Evolutionary conservation across 2,329 filamentous ascomycete species (phyloP).

Genomic region (Sphaceloma murrayae): DNA sequence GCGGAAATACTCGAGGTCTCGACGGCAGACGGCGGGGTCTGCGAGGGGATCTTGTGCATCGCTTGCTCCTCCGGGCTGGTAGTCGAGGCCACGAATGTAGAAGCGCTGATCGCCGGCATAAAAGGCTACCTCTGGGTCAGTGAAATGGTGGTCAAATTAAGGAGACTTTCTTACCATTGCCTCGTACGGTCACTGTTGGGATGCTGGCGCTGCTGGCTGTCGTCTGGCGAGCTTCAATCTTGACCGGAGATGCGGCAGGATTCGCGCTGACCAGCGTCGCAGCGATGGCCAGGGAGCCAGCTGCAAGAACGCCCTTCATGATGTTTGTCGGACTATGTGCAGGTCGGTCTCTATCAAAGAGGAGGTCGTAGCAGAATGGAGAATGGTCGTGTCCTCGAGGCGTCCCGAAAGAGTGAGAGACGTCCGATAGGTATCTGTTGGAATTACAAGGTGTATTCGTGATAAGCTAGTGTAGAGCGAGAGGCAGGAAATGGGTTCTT

Average conservation of each 20-base stretch:
- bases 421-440: constrained; percentile 2
- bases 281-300: constrained; percentile 32
- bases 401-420: constrained; percentile 10
- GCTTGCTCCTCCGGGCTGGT: constrained; percentile 47
- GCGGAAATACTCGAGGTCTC: constrained; percentile 74
- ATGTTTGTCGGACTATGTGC: constrained; percentile 23
- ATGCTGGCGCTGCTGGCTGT: constrained; percentile 34
- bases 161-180: constrained; percentile 49
- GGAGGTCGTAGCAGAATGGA: no score
- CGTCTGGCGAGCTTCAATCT: constrained; percentile 28
- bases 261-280: constrained; percentile 38
- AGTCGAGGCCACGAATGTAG: constrained; percentile 53
- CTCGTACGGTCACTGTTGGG: constrained; percentile 51
- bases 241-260: constrained; percentile 34
- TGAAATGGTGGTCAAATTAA: no score
- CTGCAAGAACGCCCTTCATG: constrained; percentile 45
- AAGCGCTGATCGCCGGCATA: constrained; percentile 53
- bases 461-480: not conserved
- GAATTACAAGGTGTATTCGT: constrained; percentile 14
- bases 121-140: no score
- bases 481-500: not conserved
- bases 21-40: constrained; percentile 58
- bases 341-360: no score
- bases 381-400: no score
- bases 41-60: constrained; percentile 64